Base-by-base conservation (phyloP, 345 rosid species). In the Noccaea caerulescens region DNA sequence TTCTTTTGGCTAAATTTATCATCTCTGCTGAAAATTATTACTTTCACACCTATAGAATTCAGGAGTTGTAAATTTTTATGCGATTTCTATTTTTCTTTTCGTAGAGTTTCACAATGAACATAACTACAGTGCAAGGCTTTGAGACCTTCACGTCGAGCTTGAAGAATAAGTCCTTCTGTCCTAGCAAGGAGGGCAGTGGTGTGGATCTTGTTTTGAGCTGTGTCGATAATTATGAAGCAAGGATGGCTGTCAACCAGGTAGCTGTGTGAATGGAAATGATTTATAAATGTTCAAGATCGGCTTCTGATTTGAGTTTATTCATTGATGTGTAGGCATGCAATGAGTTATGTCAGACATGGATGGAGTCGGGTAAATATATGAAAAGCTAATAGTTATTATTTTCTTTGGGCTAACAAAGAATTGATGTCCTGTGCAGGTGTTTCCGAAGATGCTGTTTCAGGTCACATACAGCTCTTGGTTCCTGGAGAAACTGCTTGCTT, bases 211-310 rank as follows among this genome's bases (percentile, higher is more conserved):
- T 94, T 78, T 79, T 94, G 79, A 94, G 97, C 71, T 94, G 99
- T 54, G 99, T 93, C 30, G 99, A 94, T 80, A 94, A 94, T 58
- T 91, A 84, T 79, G 97, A 91, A 86, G 97, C 97, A 10, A 85
- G 97, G 76, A 91, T 91, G 97, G 95, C 89, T 76, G 96, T 94
- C 66, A 94, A 94, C 79, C 99, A 91, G 98, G 98, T 93, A 82
- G 76, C 63, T 13, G 37, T 72, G 12, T 34, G n/a, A 63, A 44
- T 34, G 47, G 12, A 63, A 39, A 5, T 5, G 5, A 7, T 14
- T 4, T 3, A 36, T 5, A 27, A 65, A 27, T 6, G 7, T 47
- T 58, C 18, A 12, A 39, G 7, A 47, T 39, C 13, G 4, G n/a
- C 18, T 51, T 73, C 47, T 73, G 27, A 73, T 66, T 58, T 73